Percentiles rank a stretch among this genome's conserved stretches.
Conservation (phyloP, 2,329 filamentous ascomycete genomes). For the Plectosphaerella plurivora region DNA sequence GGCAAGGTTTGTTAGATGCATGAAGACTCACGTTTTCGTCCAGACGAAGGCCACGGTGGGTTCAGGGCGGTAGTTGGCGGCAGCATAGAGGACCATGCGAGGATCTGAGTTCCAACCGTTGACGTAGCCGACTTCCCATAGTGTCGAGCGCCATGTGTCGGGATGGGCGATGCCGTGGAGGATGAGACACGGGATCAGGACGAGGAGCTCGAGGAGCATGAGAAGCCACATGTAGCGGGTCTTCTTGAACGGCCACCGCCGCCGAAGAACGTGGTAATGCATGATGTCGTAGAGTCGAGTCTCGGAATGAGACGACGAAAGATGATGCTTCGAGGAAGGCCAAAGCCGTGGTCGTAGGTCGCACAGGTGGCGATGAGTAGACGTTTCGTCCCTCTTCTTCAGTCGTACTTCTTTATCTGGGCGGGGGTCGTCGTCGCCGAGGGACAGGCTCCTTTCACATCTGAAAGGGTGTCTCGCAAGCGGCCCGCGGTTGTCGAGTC, state of each 20-base stretch:
- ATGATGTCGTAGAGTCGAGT: slow-evolving; percentile 17
- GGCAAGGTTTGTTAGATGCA: neutral
- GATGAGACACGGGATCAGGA: slow-evolving; percentile 61
- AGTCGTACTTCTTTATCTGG: neutral
- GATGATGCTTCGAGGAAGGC: neutral
- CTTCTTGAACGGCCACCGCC: slow-evolving; percentile 41
- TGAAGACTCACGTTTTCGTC: slow-evolving; percentile 60
- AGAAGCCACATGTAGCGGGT: slow-evolving; percentile 51
- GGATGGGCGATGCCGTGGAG: slow-evolving; percentile 70
- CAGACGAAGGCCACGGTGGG: slow-evolving; percentile 65
- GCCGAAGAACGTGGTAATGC: slow-evolving; percentile 53
- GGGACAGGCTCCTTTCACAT: slow-evolving; percentile 1
- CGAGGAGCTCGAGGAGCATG: slow-evolving; percentile 61
- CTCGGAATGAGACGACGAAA: neutral
- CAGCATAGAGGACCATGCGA: slow-evolving; percentile 63
- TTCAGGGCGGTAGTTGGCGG: slow-evolving; percentile 64
- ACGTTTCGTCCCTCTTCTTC: neutral
- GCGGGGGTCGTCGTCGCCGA: neutral
- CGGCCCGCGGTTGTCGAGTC: neutral
- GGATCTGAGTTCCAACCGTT: slow-evolving; percentile 73
- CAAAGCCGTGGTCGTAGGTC: neutral
- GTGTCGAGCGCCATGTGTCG: slow-evolving; percentile 63
- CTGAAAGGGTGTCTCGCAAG: neutral
- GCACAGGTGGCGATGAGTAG: no score
- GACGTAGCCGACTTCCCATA: slow-evolving; percentile 70